Conservation (phyloP, 306 rosid species). For the Glycine latifolia region DNA sequence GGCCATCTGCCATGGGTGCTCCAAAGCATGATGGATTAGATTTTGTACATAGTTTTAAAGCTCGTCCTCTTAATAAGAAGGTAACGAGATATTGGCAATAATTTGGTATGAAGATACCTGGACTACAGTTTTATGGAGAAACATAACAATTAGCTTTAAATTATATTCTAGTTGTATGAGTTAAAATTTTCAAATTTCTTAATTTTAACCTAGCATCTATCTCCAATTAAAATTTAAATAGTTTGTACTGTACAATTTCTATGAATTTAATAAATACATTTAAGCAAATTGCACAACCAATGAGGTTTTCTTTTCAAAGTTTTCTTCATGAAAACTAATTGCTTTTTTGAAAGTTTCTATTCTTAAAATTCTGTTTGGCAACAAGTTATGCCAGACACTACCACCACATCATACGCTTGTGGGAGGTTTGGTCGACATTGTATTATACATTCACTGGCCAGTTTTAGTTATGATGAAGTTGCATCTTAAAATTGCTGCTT, state of each 20-base stretch:
- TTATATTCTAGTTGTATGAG: constrained; percentile 6
- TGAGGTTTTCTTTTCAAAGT: not conserved
- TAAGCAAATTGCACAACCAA: not conserved
- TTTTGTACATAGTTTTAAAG: constrained; percentile 66
- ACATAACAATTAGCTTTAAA: constrained; percentile 6
- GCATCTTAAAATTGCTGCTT: constrained; percentile 14
- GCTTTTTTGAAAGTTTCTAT: not conserved
- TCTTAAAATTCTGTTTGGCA: not conserved
- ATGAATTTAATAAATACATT: not conserved
- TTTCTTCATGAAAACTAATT: not conserved
- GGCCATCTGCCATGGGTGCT: constrained; percentile 66
- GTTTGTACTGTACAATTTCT: constrained; percentile 8
- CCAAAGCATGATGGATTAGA: constrained; percentile 61
- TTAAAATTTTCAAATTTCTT: constrained; percentile 14
- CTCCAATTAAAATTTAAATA: not conserved
- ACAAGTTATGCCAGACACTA: not conserved
- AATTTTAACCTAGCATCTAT: constrained; percentile 11
- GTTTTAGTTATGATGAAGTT: not conserved
- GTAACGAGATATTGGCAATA: constrained; percentile 52
- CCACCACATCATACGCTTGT: not conserved
- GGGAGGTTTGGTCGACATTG: not conserved
- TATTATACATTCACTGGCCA: too few relatives aligned
- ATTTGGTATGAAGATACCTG: constrained; percentile 23
- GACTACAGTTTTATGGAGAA: constrained; percentile 2
- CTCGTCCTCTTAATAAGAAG: constrained; percentile 81